Base-by-base conservation (phyloP, 2,329 filamentous ascomycete genomes). In the Penicillium sp. region DNA sequence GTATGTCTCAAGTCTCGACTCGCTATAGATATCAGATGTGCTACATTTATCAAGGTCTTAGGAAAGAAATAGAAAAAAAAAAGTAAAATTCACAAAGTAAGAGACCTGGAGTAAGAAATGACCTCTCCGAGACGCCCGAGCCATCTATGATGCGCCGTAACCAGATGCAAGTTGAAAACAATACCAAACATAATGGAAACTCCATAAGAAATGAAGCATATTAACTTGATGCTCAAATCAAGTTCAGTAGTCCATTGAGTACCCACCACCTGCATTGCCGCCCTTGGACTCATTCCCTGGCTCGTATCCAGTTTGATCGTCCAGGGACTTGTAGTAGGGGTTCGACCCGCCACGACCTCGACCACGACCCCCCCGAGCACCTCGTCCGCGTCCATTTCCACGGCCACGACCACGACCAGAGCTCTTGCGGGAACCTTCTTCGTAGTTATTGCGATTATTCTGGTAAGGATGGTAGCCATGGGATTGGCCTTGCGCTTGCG, bases 311-410 rank as follows among this genome's bases (percentile, higher is more conserved):
- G 23, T 59, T 48, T 74, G 70, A 60, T 90, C 87, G 66, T 89
- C 87, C 2, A 89, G 76, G 2, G 85, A 89, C 52, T 81, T 80
- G 67, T 90, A 89, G 42, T 77, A 74, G 55, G 79, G 76, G 51
- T 76, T 62, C 26, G 47, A 74, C 24, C 29, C 31, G 43, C 81
- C 74, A 10, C 74, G 73, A 6, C 78, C 75, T 36, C 74, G 67
- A n/a, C 76, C 74, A 53, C 77, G 76, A 52, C 70, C 68, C 33
- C 74, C 73, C 43, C 74, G 65, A 41, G 54, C 58, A 6, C 74
- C 72, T 48, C 72, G 65, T 42, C 70, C 68, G 44, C 69, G 71
- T 38, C 75, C 71, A n/a, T 59, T 61, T 23, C 73, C 70, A 53
- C 73, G 70, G 28, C 70, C 72, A 42, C 68, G 70, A 28, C 68